Percentiles rank a stretch among this genome's conserved stretches.
Evolutionary conservation across 768 basidiomycete species (phyloP).

Genomic region (Leccinum subgranulosum): DNA sequence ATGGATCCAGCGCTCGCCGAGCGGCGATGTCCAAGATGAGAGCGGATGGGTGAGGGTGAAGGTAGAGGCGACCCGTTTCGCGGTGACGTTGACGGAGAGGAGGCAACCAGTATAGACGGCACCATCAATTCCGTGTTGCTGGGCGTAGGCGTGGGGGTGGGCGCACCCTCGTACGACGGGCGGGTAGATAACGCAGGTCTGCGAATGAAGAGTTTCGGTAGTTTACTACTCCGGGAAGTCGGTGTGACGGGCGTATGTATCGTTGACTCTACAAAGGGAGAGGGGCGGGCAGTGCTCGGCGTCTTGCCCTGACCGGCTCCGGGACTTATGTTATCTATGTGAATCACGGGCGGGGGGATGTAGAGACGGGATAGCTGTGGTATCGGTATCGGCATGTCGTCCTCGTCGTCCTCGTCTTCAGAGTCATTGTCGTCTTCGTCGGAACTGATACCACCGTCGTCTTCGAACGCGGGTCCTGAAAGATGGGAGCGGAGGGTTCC

Average conservation of each 20-base stretch:
- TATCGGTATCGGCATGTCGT: slow-evolving; percentile 31
- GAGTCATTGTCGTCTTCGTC: slow-evolving; percentile 41
- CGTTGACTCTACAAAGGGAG: slow-evolving; percentile 18
- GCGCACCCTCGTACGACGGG: slow-evolving; percentile 27
- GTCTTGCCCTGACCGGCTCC: slow-evolving; percentile 9
- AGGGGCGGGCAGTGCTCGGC: slow-evolving; percentile 24
- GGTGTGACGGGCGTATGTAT: slow-evolving; percentile 27
- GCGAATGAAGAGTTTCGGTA: slow-evolving; percentile 36
- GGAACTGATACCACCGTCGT: slow-evolving; percentile 74
- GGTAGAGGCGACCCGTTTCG: slow-evolving; percentile 17
- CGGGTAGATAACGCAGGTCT: slow-evolving; percentile 30
- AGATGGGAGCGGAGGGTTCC: slow-evolving; percentile 74
- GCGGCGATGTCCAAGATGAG: slow-evolving; percentile 28
- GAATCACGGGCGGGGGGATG: slow-evolving; percentile 19
- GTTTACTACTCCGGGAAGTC: slow-evolving; percentile 27
- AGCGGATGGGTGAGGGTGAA: slow-evolving; percentile 24
- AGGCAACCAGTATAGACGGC: slow-evolving; percentile 14
- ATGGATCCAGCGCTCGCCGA: slow-evolving; percentile 32
- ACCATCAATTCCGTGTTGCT: not conserved
- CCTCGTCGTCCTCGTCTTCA: slow-evolving; percentile 25
- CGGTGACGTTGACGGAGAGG: slow-evolving; percentile 8
- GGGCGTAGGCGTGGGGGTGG: slow-evolving; percentile 5
- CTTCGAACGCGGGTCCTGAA: slow-evolving; percentile 54
- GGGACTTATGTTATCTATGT: slow-evolving; percentile 17
- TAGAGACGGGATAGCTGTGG: slow-evolving; percentile 22